These are phyloP conservation scores for Macaranga tanarius DNA, from an alignment of 441 rosid species.

Conservation along the genomic window DNA sequence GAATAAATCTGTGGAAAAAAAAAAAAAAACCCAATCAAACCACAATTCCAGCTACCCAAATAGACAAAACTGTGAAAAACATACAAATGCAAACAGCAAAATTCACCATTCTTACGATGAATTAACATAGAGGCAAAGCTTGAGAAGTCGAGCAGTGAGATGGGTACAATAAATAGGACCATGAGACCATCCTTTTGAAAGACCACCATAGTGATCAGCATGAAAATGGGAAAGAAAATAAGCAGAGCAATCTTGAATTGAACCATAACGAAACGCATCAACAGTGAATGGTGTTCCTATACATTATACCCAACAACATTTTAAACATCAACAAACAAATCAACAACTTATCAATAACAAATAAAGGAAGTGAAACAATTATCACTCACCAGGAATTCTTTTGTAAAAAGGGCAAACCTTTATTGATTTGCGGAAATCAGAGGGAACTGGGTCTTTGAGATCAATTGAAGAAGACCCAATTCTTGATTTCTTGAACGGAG, in stretches of 20 bases:
- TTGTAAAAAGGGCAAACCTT: conserved; percentile 67
- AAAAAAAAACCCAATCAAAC: conserved; percentile 5
- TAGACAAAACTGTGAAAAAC: not conserved
- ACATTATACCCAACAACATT: not conserved
- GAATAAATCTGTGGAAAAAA: conserved; percentile 44
- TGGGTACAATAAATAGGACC: conserved; percentile 70
- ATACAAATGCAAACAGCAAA: not conserved
- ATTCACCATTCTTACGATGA: conserved; percentile 40
- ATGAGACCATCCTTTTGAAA: conserved; percentile 66
- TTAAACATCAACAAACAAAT: not conserved
- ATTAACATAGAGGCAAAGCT: conserved; percentile 54
- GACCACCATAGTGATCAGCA: conserved; percentile 77
- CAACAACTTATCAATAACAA: not conserved
- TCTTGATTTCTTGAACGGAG: conserved; percentile 26
- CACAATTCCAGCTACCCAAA: not conserved
- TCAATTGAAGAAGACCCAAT: not conserved
- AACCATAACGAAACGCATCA: conserved; percentile 80
- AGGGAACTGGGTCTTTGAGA: not conserved
- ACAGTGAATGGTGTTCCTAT: conserved; percentile 70
- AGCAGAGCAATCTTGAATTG: conserved; percentile 60
- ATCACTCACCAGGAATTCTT: conserved; percentile 57
- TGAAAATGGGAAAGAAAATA: conserved; percentile 83
- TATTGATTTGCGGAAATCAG: conserved; percentile 13
- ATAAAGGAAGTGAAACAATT: not conserved
- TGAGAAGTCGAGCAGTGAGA: conserved; percentile 68